Conservation (phyloP, 495 filamentous ascomycete species). For the Trichoderma gamsii region DNA sequence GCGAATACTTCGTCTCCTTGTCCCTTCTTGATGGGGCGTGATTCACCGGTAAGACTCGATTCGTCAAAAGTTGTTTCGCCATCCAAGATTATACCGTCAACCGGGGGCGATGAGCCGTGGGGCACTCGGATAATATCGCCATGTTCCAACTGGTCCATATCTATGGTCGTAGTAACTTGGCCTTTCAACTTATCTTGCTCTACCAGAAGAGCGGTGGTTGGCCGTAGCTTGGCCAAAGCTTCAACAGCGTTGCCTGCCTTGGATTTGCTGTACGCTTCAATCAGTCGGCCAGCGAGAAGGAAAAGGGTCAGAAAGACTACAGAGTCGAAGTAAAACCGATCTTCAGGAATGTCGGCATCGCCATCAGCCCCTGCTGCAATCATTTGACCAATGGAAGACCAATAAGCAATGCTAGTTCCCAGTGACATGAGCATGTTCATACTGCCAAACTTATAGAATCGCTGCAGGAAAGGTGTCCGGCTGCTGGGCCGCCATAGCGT, state of each 20-base stretch:
- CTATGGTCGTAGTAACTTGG: slow-evolving; percentile 38
- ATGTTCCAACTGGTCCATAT: slow-evolving; percentile 72
- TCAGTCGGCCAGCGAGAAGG: slow-evolving; percentile 67
- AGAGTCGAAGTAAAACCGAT: slow-evolving; percentile 82
- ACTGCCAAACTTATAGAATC: slow-evolving; percentile 90
- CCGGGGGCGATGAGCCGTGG: slow-evolving; percentile 78
- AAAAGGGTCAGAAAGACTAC: slow-evolving; percentile 93
- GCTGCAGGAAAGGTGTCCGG: slow-evolving; percentile 61
- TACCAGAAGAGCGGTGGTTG: slow-evolving; percentile 70
- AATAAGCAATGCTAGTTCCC: slow-evolving; percentile 83
- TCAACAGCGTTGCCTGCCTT: slow-evolving; percentile 86
- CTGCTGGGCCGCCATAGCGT: slow-evolving; percentile 78
- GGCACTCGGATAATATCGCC: slow-evolving; percentile 73
- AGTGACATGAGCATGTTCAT: slow-evolving; percentile 93
- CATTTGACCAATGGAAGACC: slow-evolving; percentile 74
- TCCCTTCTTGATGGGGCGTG: slow-evolving; percentile 64
- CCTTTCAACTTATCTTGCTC: slow-evolving; percentile 32
- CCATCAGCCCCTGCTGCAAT: slow-evolving; percentile 54
- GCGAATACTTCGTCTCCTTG: slow-evolving; percentile 69
- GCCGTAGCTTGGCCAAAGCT: slow-evolving; percentile 69
- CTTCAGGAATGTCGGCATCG: slow-evolving; percentile 36
- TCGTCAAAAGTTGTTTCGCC: slow-evolving; percentile 76
- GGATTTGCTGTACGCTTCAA: slow-evolving; percentile 91
- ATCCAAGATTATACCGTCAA: slow-evolving; percentile 65
- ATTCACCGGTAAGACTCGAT: slow-evolving; percentile 86